A percentile compares a stretch with the other conserved stretches of the same genome.
These are phyloP conservation scores for Aspergillus thermomutatus DNA, from an alignment of 2,329 filamentous ascomycete species.

Conservation along the genomic window DNA sequence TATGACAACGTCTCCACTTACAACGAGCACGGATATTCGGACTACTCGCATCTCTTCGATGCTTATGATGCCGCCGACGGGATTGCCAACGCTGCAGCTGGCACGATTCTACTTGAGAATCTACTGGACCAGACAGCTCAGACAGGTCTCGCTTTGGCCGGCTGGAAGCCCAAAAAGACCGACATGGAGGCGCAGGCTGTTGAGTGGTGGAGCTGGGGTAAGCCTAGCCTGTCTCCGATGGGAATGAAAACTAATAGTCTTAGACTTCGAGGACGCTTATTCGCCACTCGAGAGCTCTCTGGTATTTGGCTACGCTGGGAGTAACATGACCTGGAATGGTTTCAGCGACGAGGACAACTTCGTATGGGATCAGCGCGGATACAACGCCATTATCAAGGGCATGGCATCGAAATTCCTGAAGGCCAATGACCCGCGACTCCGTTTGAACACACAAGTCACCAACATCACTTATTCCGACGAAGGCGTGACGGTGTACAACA, in stretches of 20 bases:
- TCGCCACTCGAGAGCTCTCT: conserved; percentile 55
- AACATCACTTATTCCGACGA: conserved; percentile 52
- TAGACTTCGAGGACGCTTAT: conserved; percentile 58
- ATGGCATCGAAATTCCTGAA: conserved; percentile 58
- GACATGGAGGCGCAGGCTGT: conserved; percentile 57
- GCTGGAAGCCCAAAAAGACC: conserved; percentile 56
- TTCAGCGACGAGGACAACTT: conserved; percentile 62
- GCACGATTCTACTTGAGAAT: conserved; percentile 55
- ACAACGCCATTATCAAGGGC: conserved; percentile 54
- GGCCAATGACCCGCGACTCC: conserved; percentile 54
- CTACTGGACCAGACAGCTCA: conserved; percentile 59
- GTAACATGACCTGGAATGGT: conserved; percentile 60
- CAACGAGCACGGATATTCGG: conserved; percentile 52
- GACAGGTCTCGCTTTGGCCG: conserved; percentile 54
- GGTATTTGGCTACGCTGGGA: conserved; percentile 51
- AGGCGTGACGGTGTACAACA: conserved; percentile 53
- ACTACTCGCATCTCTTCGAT: conserved; percentile 52
- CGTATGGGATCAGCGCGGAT: conserved; percentile 60
- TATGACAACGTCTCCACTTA: conserved; percentile 58
- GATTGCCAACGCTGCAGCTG: conserved; percentile 50
- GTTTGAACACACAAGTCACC: conserved; percentile 58
- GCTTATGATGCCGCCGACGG: conserved; percentile 49
- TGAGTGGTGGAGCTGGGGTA: conserved; percentile 56
- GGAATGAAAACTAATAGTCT: neutral
- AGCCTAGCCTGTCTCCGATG: neutral